Conservation (phyloP, 805 yeast species). For the Suhomyces emberorum region DNA sequence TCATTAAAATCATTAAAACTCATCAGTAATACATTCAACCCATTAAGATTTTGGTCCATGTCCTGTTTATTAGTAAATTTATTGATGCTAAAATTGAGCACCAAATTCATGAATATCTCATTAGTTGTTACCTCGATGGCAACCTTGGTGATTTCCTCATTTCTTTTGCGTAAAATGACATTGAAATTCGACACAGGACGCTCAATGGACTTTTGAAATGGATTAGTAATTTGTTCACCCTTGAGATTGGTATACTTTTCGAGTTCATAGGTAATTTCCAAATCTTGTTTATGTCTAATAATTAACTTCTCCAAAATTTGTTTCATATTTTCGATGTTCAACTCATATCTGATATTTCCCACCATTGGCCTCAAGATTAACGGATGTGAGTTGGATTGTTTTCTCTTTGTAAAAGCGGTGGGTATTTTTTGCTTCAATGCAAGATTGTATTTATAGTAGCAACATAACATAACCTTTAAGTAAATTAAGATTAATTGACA, state of each 20-base stretch:
- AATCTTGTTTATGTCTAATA: conserved; percentile 11
- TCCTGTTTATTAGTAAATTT: conserved; percentile 25
- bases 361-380: conserved; percentile 54
- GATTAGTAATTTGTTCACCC: conserved; percentile 17
- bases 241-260: conserved; percentile 27
- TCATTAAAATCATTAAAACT: conserved; percentile 50
- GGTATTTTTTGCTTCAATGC: conserved; percentile 45
- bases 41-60: conserved; percentile 26
- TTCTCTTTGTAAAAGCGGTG: conserved; percentile 44
- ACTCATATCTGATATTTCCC: conserved; percentile 57
- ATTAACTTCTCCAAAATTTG: conserved; percentile 26
- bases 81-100: conserved; percentile 33
- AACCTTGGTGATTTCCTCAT: conserved; percentile 18
- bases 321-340: conserved; percentile 27
- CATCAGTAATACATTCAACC: conserved; percentile 41
- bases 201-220: conserved; percentile 39
- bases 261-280: conserved; percentile 8
- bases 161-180: conserved; percentile 19
- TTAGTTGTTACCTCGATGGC: conserved; percentile 34
- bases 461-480: conserved; percentile 59
- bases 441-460: conserved; percentile 50
- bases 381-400: conserved; percentile 41
- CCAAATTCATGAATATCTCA: conserved; percentile 40
- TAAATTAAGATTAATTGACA: conserved; percentile 55
- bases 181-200: conserved; percentile 33